Base-by-base conservation (phyloP, 192 early-diverging fungal species). In the Umbelopsis vinacea region DNA sequence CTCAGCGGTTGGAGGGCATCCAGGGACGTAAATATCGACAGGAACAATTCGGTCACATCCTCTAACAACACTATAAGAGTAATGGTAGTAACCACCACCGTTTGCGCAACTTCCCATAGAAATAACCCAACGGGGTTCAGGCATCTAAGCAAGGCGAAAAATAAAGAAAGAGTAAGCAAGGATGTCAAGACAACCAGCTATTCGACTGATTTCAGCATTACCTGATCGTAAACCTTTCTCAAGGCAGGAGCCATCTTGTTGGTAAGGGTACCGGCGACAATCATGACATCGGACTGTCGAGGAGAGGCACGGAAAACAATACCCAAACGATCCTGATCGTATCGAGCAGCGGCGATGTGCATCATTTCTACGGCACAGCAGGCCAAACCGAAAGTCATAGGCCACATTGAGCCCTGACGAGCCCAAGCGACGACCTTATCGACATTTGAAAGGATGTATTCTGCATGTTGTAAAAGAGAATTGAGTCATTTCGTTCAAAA, bases 71-170 rank as follows among this genome's bases (percentile, higher is more conserved):
- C 92, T 89, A 81, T 97, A 97, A 52, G 92, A 94, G 87, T 98
- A 98, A 85, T 98, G 97, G 83, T 98, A 98, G 87, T 98, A 98
- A 66, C 97, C 97, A 71, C 97, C 97, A 74, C 95, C 95, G 80
- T 97, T 97, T 40, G 97, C 95, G 70, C 92, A 98, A 67, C 91
- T 93, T 46, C 97, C 97, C 97, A 98, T 98, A n/a, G 95, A 97
- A 68, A 98, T 95, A 21, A 98, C 97, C 97, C 97, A 98, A 66
- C 96, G 91, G 60, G 97, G 97, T 81, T 97, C 95, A 37, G 97
- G 96, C 94, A 98, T 97, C 87, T 93, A 33, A 40, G 26, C 19
- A 7, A 21, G 11, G 37, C 37, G 6, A 6, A 35, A 15, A 66
- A 33, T 4, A 66, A 22, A 74, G 23, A 66, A 37, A 6, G 17